Conservation (phyloP, 116 monocot species). For the Dioscorea cayenensis region DNA sequence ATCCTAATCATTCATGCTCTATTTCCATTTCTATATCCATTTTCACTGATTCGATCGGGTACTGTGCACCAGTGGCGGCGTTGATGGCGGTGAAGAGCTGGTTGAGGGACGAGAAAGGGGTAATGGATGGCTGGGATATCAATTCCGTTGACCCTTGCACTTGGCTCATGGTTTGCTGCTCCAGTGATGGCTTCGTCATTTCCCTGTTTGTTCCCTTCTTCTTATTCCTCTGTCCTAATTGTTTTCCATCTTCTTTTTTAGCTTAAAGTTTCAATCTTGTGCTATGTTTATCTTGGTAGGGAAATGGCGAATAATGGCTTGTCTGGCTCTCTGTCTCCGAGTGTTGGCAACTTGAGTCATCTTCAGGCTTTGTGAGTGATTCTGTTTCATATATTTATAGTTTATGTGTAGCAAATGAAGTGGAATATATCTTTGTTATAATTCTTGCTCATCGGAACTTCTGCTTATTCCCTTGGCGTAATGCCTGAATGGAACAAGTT, state of each 20-base stretch:
- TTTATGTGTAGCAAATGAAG: neutral
- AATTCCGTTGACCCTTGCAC: slow-evolving; percentile 97
- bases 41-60: neutral
- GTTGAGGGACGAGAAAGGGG: slow-evolving; percentile 57
- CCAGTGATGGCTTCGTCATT: slow-evolving; percentile 71
- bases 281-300: slow-evolving; percentile 21
- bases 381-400: no score
- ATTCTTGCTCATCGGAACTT: no score
- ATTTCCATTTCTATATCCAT: no score
- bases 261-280: neutral
- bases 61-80: slow-evolving; percentile 66
- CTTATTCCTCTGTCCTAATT: neutral
- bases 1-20: neutral
- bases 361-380: slow-evolving; percentile 69
- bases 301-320: slow-evolving; percentile 85
- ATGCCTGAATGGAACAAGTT: no score
- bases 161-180: slow-evolving; percentile 92
- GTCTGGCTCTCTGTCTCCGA: slow-evolving; percentile 60
- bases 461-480: no score
- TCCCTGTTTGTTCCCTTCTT: slow-evolving; percentile 40
- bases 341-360: slow-evolving; percentile 81
- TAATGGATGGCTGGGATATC: slow-evolving; percentile 89
- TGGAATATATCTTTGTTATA: neutral
- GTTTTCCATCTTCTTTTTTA: no score
- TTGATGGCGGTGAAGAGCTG: slow-evolving; percentile 85